Evolutionary conservation across 2,329 filamentous ascomycete genomes (phyloP), one percentile per base, ranked within the genome.

Genomic region (Trichophyton simii): DNA sequence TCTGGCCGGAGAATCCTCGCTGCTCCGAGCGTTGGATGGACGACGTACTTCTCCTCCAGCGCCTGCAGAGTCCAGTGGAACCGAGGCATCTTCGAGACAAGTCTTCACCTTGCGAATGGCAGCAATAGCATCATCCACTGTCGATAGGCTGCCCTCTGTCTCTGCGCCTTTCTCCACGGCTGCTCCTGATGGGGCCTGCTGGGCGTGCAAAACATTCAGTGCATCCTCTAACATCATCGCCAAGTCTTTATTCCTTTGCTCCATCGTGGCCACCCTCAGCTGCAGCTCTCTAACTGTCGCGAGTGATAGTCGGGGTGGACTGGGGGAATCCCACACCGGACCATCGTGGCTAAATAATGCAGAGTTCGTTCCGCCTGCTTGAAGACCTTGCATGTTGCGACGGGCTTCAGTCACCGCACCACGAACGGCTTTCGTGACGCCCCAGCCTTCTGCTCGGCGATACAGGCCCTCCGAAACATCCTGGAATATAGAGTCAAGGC

Each of bases 381-480:
- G 73, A 52, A 78, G 73, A 41, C 72, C 72, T 65, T 78, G 75
- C 67, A 79, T 76, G 62, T 78, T 78, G 58, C 71, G 74, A 57
- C 74, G 72, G 13, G 76, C 76, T 68, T 79, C 77, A 20, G 68
- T 76, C 50, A 78, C 74, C 22, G 78, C 78, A 11, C 77, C 77
- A 61, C 77, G 75, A 13, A 80, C 75, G 46, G 74, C 77, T 65
- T 77, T 79, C 9, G 76, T 73, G 28, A 80, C 77, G 3, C 76
- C 76, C 78, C 78, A 80, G 3, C 72, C 69, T 66, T 80, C 78
- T 7, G 77, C 77, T 5, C 76, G 76, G 50, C 72, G 75, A 62
- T 79, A 77, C 5, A 80, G 70, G 11, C 76, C 76, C 61, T 76
- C 75, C 1, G 78, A 77, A 34, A 79, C 76, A 65, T 79, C 77